Evolutionary conservation across 208 protist species (phyloP).

Genomic region (Blechomonas ayalai): DNA sequence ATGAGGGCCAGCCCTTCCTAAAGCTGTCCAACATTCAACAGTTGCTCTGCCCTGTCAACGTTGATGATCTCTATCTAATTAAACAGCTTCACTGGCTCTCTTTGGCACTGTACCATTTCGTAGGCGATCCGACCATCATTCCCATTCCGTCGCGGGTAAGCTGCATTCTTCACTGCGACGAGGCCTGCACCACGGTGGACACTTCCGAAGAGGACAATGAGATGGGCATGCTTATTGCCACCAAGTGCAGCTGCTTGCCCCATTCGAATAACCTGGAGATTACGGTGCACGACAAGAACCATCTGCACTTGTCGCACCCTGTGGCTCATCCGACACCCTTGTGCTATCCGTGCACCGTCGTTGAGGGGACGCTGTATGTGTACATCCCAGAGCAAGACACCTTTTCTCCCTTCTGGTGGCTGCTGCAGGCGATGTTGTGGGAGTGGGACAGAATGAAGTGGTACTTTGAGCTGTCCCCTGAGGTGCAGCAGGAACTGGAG

Average conservation of each 20-base stretch:
- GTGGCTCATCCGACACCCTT: conserved; percentile 10
- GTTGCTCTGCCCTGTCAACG: conserved; percentile 20
- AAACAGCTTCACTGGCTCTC: conserved; percentile 43
- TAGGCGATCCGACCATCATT: conserved; percentile 30
- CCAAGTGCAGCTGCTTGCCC: conserved; percentile 51
- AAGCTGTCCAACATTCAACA: conserved; percentile 12
- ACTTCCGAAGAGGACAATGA: conserved; percentile 30
- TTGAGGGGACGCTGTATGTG: conserved; percentile 28
- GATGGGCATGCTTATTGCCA: conserved; percentile 32
- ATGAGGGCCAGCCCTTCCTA: conserved; percentile 19
- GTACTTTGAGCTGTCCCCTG: conserved; percentile 28
- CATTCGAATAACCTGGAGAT: conserved; percentile 25
- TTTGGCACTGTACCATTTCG: conserved; percentile 22
- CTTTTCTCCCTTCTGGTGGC: conserved; percentile 30
- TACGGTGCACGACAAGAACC: conserved; percentile 12
- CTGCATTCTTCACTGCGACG: conserved; percentile 25
- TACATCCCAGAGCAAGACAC: conserved; percentile 17
- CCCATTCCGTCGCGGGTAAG: conserved; percentile 35
- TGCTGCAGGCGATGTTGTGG: conserved; percentile 28
- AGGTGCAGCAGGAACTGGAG: conserved; percentile 15
- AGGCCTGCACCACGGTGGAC: conserved; percentile 3
- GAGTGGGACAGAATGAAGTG: conserved; percentile 25
- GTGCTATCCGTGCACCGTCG: conserved; percentile 21
- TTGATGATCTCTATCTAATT: conserved; percentile 28
- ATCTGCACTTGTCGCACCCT: conserved; percentile 26